Evolutionary conservation across 2,329 filamentous ascomycete genomes (phyloP), one percentile per base, ranked within the genome.

Genomic region (Diplodia mutila): DNA sequence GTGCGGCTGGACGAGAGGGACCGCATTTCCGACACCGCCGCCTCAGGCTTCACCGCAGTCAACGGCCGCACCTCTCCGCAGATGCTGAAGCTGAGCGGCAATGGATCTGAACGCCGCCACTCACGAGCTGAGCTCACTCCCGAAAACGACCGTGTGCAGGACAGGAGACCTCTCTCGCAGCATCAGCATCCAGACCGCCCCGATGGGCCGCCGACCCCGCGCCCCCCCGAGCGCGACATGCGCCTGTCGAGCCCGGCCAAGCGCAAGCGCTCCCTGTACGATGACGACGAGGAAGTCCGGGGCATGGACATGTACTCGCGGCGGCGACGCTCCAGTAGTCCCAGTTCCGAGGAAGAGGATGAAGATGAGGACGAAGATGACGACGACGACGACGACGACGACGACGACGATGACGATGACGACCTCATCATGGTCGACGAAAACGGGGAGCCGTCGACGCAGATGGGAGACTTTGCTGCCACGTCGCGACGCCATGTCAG

Each of bases 261-360:
- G 71, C 78, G 84, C 68, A 94, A 93, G 78, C 86, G 91, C 69
- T 92, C 91, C 7, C 80, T 83, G 54, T 91, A 90, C 6, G 77
- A 82, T 71, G 71, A 74, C 69, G 68, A 75, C 68, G 72, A 80
- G 69, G 77, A 72, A 69, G 76, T 74, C 71, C 75, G 69, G 68
- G 76, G 7, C 18, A 8, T 12, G 3, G 23, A 34, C 51, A 70
- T 75, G 72, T 75, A 75, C n/a, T 80, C 78, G 67, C 76, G 78
- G 68, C 54, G 11, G 54, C 7, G 34, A 42, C 34, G 3, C 34
- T 27, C n/a, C 21, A 42, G 11, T 34, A 59, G 34, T 34, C n/a
- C 23, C 1, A 42, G 21, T 42, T 42, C 54, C 34, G 59, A 75
- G 69, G 72, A 80, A 70, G 77, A 72, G 69, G 76, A 74, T 70